Evolutionary conservation across 805 yeast species (phyloP), one percentile per base, ranked within the genome.

Genomic region (Yarrowia deformans): DNA sequence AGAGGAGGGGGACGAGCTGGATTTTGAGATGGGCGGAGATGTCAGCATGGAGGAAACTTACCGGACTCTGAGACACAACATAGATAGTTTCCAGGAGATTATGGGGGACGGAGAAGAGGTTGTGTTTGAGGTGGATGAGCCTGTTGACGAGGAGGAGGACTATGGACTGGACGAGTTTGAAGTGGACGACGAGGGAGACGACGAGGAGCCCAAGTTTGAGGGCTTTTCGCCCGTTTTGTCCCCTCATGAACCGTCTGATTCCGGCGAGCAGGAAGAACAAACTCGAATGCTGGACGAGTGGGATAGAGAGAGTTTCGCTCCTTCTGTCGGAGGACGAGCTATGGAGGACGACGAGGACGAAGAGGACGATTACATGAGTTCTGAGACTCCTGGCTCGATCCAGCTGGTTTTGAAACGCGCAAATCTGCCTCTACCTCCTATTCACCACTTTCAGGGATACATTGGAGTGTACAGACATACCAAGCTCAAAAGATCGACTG

Each of bases 381-480:
- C 50, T 6, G 56, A 63, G 5, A 19, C 68, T 8, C 55, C 55
- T 6, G 68, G 68, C 8, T 63, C 68, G 13, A 63, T 63, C 16
- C 55, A 63, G 48, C 45, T 48, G 35, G 8, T 63, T 7, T 13
- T 63, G 29, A 48, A 63, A 1, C 45, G 29, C 12, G 55, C 7
- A 0, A 23, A 48, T 19, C 40, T 63, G 12, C 55, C 68, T 2
- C 37, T 63, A 3, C 68, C 68, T 32, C 56, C 68, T 6, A 48
- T 37, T 13, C 68, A 48, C 14, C 68, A 63, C 46, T 63, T 63
- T 19, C 68, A 49, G 39, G 68, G 68, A 9, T 63, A 37, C 48
- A 63, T 63, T 48, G 68, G 68, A 23, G 68, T 63, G 45, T 63
- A 48, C 13, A 16, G 68, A 49, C 56, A 63, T 13, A 48, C 68